Base-by-base conservation (phyloP, 116 monocot species). In the Papilionanthe hybrid region DNA sequence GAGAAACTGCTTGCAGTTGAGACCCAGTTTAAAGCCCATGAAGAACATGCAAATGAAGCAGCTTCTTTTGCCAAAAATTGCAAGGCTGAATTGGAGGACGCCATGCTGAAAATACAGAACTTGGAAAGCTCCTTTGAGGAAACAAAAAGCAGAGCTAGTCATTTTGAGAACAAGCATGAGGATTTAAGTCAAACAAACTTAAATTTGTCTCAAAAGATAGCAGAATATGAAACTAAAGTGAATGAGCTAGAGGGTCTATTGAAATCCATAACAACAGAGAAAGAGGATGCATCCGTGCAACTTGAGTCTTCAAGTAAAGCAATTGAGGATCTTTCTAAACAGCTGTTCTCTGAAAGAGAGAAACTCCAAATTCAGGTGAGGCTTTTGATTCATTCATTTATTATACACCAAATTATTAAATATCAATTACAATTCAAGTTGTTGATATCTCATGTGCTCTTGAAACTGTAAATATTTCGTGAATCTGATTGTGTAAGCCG, bases 1-100 rank as follows among this genome's bases (percentile, higher is more conserved):
- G 89, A 93, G 76, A 95, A 92, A 82, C 75, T 99, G 27, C 57
- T 86, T 53, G 81, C 82, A n/a, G 80, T 92, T 77, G 95, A 95
- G 81, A 42, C 60, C 30, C 83, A 92, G 78, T 72, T 86, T 44
- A 88, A 80, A 82, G 72, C 63, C 29, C 85, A 85, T 84, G 90
- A 91, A 84, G 90, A 93, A 48, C 83, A 85, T 66, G 84, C 80
- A 47, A 79, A 25, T 56, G 89, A 89, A 78, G 75, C 79, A 22
- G 75, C 78, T 53, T 43, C 60, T 72, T 30, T 77, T 78, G 79
- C 82, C 73, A 89, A 91, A 75, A 84, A 20, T 55, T 80, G 47
- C 25, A 85, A 87, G 78, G 23, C 42, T 29, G 83, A 92, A 60
- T 75, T 91, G 68, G 90, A 93, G 19, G 87, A 88, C 41, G 78